Conservation (phyloP, 192 early-diverging fungal species). For the Backusella parvicylindrica region DNA sequence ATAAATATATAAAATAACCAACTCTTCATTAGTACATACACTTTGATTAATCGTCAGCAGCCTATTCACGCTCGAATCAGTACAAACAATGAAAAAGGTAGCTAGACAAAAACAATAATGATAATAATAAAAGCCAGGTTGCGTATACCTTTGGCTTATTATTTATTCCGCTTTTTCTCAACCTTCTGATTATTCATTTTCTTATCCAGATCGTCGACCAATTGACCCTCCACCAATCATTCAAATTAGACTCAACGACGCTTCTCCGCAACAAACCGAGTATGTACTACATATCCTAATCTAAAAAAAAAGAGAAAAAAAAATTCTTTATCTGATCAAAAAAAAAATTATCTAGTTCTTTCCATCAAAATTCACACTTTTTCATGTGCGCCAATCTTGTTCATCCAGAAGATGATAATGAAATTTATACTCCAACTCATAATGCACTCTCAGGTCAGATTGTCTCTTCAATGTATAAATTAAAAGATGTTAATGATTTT, state of each 20-base stretch:
- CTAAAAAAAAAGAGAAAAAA: neutral
- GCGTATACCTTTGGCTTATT: neutral
- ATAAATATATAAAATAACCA: neutral
- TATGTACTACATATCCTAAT: slow-evolving; percentile 4
- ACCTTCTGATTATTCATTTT: neutral
- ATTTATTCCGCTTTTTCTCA: neutral
- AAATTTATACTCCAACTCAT: slow-evolving; percentile 65
- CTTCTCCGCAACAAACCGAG: neutral
- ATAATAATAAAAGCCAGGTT: neutral
- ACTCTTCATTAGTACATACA: neutral
- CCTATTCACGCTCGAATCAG: slow-evolving; percentile 11
- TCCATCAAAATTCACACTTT: slow-evolving; percentile 80
- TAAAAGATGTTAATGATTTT: slow-evolving; percentile 75
- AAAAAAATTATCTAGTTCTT: slow-evolving; percentile 13
- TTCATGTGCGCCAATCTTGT: slow-evolving; percentile 92
- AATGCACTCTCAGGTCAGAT: slow-evolving; percentile 81
- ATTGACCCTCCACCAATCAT: slow-evolving; percentile 23
- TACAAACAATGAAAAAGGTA: slow-evolving; percentile 17
- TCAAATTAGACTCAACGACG: slow-evolving; percentile 18
- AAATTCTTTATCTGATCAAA: neutral
- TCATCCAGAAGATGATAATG: slow-evolving; percentile 64
- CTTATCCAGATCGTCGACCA: slow-evolving; percentile 13
- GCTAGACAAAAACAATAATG: neutral
- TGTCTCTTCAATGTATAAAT: slow-evolving; percentile 80
- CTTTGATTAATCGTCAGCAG: slow-evolving; percentile 14